Base-by-base conservation (phyloP, 306 rosid species). In the Cicer judaicum region DNA sequence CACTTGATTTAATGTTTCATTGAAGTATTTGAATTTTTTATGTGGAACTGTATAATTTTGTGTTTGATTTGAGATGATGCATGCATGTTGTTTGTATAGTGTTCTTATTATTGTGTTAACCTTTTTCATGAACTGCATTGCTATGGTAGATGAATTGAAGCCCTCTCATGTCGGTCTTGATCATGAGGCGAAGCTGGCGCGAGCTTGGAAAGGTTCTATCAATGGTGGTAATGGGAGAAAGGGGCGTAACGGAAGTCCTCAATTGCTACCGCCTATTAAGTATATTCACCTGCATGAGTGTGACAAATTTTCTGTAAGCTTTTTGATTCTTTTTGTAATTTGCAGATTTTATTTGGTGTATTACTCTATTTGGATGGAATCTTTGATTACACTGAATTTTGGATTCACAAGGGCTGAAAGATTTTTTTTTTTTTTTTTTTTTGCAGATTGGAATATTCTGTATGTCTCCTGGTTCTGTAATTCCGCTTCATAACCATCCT, bases 401-500 rank as follows among this genome's bases (percentile, higher is more conserved):
- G 64, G 74, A 72, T 74, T 70, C 15, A 68, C 48, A 24, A 53
- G 24, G 50, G 13, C 68, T 66, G 42, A 70, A 57, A 7, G 2
- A n/a, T n/a, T n/a, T n/a, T n/a, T n/a, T 59, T 16, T 24, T 8
- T 15, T 40, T 42, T 66, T 53, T 14, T 68, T 72, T 75, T 72
- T 70, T 76, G 82, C 88, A 92, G 97, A 89, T 92, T 57, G 97
- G 97, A 77, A 88, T 91, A 72, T 91, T 91, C 82, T 91, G 97
- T 78, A 88, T 91, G 97, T 79, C 91, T 1, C 89, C 96, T 54
- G 83, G 91, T 43, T 86, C 96, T 8, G 64, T 91, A 57, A 86
- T 91, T 78, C 97, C 97, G 64, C 88, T 89, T 68, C 97, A 92
- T 60, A 89, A 92, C 79, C 97, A 92, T 84, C 97, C 97, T 65